Evolutionary conservation across 208 protist species (phyloP).

Genomic region (Wallacemonas sp.): DNA sequence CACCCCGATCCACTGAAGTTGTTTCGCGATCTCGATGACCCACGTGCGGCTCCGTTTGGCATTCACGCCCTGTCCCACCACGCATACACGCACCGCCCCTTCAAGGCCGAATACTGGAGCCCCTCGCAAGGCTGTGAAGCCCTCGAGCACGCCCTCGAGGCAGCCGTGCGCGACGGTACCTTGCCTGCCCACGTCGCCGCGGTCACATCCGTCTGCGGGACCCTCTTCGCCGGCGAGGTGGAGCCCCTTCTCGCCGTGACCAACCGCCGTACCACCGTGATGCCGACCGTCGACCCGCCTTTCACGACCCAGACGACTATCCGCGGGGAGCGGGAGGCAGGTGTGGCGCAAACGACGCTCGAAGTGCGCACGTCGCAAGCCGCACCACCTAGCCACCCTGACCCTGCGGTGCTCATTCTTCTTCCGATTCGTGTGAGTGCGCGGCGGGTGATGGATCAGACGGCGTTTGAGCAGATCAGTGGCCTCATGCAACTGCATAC

Average conservation of each 20-base stretch:
- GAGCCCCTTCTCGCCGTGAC: slow-evolving; percentile 12
- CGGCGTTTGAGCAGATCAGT: slow-evolving; percentile 52
- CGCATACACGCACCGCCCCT: slow-evolving; percentile 9
- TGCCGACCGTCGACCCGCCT: too few species aligned
- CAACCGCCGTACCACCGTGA: too few species aligned
- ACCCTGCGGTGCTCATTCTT: slow-evolving; percentile 57
- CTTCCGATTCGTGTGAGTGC: slow-evolving; percentile 46
- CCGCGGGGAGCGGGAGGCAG: too few species aligned
- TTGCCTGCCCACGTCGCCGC: slow-evolving; percentile 44
- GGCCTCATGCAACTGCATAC: slow-evolving; percentile 44
- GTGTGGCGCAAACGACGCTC: too few species aligned
- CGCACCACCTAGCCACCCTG: background rate
- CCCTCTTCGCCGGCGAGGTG: slow-evolving; percentile 48
- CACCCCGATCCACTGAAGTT: background rate
- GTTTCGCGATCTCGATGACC: background rate
- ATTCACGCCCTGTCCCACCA: background rate
- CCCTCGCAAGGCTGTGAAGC: slow-evolving; percentile 76
- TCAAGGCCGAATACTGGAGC: slow-evolving; percentile 69
- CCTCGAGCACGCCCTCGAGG: slow-evolving; percentile 41
- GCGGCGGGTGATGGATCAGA: slow-evolving; percentile 38
- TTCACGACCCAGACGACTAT: too few species aligned
- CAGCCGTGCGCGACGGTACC: slow-evolving; percentile 22
- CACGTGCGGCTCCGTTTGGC: background rate
- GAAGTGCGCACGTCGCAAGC: too few species aligned
- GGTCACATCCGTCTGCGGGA: slow-evolving; percentile 37